phyloP scores from a whole-genome alignment of 2,329 filamentous ascomycete species.

The Curvularia sp. region DNA sequence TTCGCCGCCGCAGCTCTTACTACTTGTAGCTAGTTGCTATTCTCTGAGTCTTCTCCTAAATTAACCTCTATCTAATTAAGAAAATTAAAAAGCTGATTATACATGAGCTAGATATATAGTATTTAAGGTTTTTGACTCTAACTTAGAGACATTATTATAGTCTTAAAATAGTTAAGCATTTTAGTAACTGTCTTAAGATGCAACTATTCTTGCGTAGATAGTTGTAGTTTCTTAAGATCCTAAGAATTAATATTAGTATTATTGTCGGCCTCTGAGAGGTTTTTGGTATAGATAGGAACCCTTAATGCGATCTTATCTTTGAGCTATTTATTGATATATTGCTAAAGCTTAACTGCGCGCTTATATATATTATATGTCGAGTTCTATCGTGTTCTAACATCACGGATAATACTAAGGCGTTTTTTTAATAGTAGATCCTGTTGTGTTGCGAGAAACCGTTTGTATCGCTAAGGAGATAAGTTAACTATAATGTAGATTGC shows the following conservation, averaged over 20 bases:
- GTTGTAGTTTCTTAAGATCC: neutral
- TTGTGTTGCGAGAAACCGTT: neutral
- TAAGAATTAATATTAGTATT: neutral
- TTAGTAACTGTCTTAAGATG: neutral
- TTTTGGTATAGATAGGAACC: neutral
- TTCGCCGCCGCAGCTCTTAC: neutral
- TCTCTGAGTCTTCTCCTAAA: neutral
- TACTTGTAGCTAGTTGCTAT: neutral
- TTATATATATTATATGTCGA: slow-evolving; percentile 18
- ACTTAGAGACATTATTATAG: neutral
- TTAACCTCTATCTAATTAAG: neutral
- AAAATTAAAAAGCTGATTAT: neutral
- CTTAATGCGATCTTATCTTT: slow-evolving; percentile 10
- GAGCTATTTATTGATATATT: slow-evolving; percentile 21
- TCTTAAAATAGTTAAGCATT: neutral
- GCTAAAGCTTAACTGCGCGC: slow-evolving; percentile 10
- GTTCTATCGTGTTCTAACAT: slow-evolving; percentile 19
- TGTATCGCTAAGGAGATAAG: neutral
- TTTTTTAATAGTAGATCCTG: neutral
- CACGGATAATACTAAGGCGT: slow-evolving; percentile 1
- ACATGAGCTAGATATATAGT: neutral
- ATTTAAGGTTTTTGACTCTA: neutral
- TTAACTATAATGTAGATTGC: neutral
- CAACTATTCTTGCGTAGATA: neutral
- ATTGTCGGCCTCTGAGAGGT: neutral